Base-by-base conservation (phyloP, 1,139 yeast genomes). In the Yamadazyma triangularis region DNA sequence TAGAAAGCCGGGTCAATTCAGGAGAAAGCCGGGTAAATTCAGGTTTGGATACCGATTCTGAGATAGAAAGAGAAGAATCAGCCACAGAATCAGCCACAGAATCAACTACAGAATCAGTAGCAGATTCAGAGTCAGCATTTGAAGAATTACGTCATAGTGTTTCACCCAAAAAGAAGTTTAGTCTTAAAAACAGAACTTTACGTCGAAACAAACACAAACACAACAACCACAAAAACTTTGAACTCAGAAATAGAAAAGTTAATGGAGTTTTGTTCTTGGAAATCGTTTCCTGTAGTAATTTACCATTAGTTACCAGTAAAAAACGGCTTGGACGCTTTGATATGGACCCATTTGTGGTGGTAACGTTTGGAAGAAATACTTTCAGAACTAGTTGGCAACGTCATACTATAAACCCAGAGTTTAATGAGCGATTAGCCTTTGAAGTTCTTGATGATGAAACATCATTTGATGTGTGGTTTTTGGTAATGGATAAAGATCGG, bases 331-430 rank as follows among this genome's bases (percentile, higher is more conserved):
- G 91, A 0, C 31, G 47, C 16, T 91, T 82, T 48, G 96, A 88
- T 53, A 86, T 91, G 94, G 98, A 91, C 50, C 97, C 98, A 0
- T 91, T 89, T 58, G 94, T 89, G 4, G 91, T 89, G 12, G 80
- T 86, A 1, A 80, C 96, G 0, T 87, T 89, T 54, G 96, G 96
- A 9, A 82, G 85, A 48, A 82, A 83, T 41, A 87, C 93, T 0
- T 89, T 78, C 53, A 73, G 95, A 43, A 88, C 96, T 0, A 81
- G 91, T 15, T 83, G 88, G 79, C 75, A 80, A 45, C 74, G 87
- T 18, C 97, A 89, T 50, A 82, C 86, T 1, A 57, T 87, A 31
- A 82, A 81, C 36, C 98, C 98, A 0, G 70, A 79, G 1, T 91
- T 79, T 53, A 80, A 86, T 50, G 95, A 89, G 55, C 62, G 83